A percentile compares a stretch with the other conserved stretches of the same genome.
Evolutionary conservation across 768 basidiomycete species (phyloP).

Genomic region (Leccinum arenicola): DNA sequence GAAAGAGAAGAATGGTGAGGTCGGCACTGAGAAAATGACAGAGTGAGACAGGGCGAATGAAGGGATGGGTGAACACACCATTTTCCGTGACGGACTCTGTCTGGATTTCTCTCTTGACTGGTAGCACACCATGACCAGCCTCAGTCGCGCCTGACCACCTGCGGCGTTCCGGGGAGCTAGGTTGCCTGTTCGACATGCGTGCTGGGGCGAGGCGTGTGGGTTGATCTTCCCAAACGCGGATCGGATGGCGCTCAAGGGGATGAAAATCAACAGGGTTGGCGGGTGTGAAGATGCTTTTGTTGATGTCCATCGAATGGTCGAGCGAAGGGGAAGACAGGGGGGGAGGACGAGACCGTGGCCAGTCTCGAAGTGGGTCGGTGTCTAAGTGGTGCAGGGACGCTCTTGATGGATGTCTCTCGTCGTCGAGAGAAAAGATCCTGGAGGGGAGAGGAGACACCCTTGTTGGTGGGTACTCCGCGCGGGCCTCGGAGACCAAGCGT

Average conservation of each 20-base stretch:
- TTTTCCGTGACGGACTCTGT: not conserved
- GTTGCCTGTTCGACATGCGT: not conserved
- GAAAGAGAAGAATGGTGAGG: not conserved
- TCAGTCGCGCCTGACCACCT: not conserved
- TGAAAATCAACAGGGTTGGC: not conserved
- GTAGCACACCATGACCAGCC: not conserved
- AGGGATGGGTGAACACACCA: slow-evolving; percentile 6
- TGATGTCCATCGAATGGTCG: not conserved
- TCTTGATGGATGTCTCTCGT: slow-evolving; percentile 6
- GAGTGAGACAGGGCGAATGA: slow-evolving; percentile 9
- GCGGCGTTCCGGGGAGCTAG: not conserved
- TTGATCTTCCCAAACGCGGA: slow-evolving; percentile 29
- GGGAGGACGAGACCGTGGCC: slow-evolving; percentile 6
- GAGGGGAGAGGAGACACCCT: slow-evolving; percentile 13
- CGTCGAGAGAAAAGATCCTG: slow-evolving; percentile 1
- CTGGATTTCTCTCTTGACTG: not conserved
- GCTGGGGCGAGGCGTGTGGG: slow-evolving; percentile 14
- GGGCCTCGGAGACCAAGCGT: slow-evolving; percentile 10
- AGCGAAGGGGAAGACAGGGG: not conserved
- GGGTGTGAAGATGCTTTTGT: not conserved
- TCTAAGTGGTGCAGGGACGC: not conserved
- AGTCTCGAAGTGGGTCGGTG: not conserved
- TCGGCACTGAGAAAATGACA: not conserved
- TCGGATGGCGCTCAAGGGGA: slow-evolving; percentile 19
- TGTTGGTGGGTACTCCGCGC: slow-evolving; percentile 9